Base-by-base conservation (phyloP, 345 rosid genomes). In the Trapa incisa region DNA sequence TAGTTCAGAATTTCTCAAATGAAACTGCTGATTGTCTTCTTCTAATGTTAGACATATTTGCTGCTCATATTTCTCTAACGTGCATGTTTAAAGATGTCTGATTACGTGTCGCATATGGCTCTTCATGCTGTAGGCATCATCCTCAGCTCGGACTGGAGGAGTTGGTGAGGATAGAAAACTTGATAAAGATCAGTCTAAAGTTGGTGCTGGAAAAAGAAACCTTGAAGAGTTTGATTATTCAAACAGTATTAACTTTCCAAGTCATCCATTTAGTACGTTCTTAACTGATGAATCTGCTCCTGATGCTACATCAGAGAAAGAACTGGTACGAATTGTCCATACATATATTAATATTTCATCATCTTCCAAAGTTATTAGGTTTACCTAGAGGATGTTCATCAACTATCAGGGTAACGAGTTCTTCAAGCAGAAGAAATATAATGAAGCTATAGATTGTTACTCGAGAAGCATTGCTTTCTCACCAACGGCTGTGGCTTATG, bases 381-480 rank as follows among this genome's bases (percentile, higher is more conserved):
- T n/a, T 22, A 69, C 67, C 32, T 22, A 3, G 47, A 50, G 69
- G 53, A 65, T 35, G 39, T 68, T 12, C 37, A 58, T 32, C 7
- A 7, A n/a, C 64, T 67, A 70, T 52, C 79, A 94, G 96, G 95
- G 97, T 5, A 88, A 90, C 75, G 92, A 87, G 64, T 86, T 76
- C 74, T 94, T 90, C 71, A 91, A 91, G 85, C 85, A 78, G 79
- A 86, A 82, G 79, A 90, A 86, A 78, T 91, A 82, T 76, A 85
- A 81, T 61, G 92, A 94, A 68, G 95, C 99, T 39, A 85, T 91
- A 37, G 88, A 85, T 61, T 94, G 91, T 80, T 94, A 88, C 75
- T 91, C 96, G 65, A 80, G 95, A 68, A 91, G 99, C 79, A 85
- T 94, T 76, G 95, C 92, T 32, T 71, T 94, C 54, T 84, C 91